Evolutionary conservation across 768 basidiomycete species (phyloP), one percentile per base, ranked within the genome.

Genomic region (Cystofilobasidium macerans): DNA sequence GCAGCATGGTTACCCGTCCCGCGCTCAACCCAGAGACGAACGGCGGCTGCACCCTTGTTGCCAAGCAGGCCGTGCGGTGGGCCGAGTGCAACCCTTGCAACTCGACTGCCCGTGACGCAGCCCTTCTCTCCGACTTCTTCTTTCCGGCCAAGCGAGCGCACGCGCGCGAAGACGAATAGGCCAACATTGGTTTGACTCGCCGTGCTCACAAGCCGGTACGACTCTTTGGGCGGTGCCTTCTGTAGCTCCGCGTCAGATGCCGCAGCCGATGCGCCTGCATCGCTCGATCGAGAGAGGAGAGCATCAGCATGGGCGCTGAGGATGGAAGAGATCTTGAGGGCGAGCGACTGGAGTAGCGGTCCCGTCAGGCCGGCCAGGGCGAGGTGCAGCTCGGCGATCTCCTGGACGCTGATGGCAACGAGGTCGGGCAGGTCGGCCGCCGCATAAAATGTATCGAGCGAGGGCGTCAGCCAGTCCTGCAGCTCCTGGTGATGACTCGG

Each of bases 11-110:
- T 76, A 4, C 58, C 82, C 35, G 77, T 75, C 12, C 78, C 79
- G 58, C 76, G 57, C n/a, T 80, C 76, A 26, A 92, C 80, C 57
- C 86, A 83, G 75, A 98, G 86, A 45, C 93, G 81, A 47, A 91
- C 80, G 18, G 87, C 92, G 3, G 95, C 91, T 0, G 89, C 93
- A 32, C 90, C 91, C 76, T 98, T 98, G 78, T 99, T 95, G 8
- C 88, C 89, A 88, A 95, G 88, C 70, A 82, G 85, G 20, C 65
- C 65, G 75, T 81, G 38, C 83, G 85, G 7, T 86, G 86, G 67
- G 79, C 81, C 73, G 74, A 83, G 9, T 86, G 64, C 82, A 78
- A 56, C 86, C 80, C 40, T 88, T 82, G 70, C 88, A 82, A 67
- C 78, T 77, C 26, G 86, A 78, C 62, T 77, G 78, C 65, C 84